Percentiles rank a stretch among this genome's conserved stretches.
Conservation (phyloP, 805 yeast species). For the Cyberlindnera mycetangii region DNA sequence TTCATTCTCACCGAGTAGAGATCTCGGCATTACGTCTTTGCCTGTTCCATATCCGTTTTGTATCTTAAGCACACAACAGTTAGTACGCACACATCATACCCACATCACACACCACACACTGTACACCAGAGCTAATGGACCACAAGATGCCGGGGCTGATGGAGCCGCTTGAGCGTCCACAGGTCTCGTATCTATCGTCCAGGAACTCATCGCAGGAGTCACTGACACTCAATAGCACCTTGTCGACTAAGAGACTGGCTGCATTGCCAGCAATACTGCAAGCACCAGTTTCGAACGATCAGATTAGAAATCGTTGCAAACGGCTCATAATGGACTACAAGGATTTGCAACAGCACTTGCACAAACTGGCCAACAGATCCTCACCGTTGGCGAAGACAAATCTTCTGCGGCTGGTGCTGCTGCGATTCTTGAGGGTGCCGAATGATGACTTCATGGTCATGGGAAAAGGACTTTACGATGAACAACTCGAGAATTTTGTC, state of each 20-base stretch:
- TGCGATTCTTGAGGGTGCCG: slow-evolving; percentile 12
- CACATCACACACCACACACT: background rate
- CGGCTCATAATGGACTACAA: slow-evolving; percentile 17
- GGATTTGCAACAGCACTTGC: slow-evolving; percentile 13
- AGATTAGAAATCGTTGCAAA: slow-evolving; percentile 11
- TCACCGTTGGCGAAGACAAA: slow-evolving; percentile 13
- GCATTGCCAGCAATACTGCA: slow-evolving; percentile 9
- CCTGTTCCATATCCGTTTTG: no score
- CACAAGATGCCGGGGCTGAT: slow-evolving; percentile 1
- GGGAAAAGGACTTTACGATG: slow-evolving; percentile 4
- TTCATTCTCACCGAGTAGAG: no score
- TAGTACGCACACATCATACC: slow-evolving; percentile 1
- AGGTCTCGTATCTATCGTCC: slow-evolving; percentile 6
- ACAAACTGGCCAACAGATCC: slow-evolving; percentile 7
- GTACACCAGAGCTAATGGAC: slow-evolving; percentile 1
- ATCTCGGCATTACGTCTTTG: no score
- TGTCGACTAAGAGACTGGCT: slow-evolving; percentile 7
- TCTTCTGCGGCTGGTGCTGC: slow-evolving; percentile 9
- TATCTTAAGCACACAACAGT: no score
- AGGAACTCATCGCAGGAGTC: slow-evolving; percentile 9
- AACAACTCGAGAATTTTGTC: slow-evolving; percentile 12
- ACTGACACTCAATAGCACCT: slow-evolving; percentile 2
- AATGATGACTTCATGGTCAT: slow-evolving; percentile 10
- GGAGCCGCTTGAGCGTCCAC: slow-evolving; percentile 8
- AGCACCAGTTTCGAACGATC: slow-evolving; percentile 10